phyloP scores from a whole-genome alignment of 768 basidiomycete species.

The Mycena pura region DNA sequence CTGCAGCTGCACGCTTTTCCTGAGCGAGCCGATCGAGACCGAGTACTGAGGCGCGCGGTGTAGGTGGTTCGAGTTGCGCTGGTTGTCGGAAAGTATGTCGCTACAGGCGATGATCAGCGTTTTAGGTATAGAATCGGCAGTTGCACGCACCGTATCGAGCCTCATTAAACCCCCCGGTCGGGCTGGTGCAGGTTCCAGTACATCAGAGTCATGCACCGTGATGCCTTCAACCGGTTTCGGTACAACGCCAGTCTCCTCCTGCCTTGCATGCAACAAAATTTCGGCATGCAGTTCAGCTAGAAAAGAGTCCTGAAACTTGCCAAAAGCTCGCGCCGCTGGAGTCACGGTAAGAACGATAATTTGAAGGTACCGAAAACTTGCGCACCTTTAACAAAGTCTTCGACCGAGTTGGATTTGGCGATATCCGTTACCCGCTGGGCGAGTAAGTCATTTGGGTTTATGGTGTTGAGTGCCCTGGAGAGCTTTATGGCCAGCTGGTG shows the following conservation, averaged over 20 bases:
- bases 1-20: slow-evolving; percentile 77
- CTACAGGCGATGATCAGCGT: slow-evolving; percentile 41
- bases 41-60: slow-evolving; percentile 79
- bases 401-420: slow-evolving; percentile 69
- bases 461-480: slow-evolving; percentile 76
- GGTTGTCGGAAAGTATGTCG: slow-evolving; percentile 84
- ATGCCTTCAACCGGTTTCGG: slow-evolving; percentile 77
- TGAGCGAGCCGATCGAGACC: slow-evolving; percentile 89
- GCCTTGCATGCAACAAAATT: slow-evolving; percentile 73
- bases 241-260: slow-evolving; percentile 60
- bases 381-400: slow-evolving; percentile 74
- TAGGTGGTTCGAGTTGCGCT: slow-evolving; percentile 74
- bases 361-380: background rate
- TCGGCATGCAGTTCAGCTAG: slow-evolving; percentile 81
- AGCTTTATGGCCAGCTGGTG: slow-evolving; percentile 81
- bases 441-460: slow-evolving; percentile 86
- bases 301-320: slow-evolving; percentile 84
- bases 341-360: slow-evolving; percentile 3
- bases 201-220: slow-evolving; percentile 79
- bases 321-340: slow-evolving; percentile 79
- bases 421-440: slow-evolving; percentile 83
- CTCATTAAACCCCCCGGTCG: slow-evolving; percentile 81
- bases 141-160: slow-evolving; percentile 60
- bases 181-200: slow-evolving; percentile 80
- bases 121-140: slow-evolving; percentile 2